Base-by-base conservation (phyloP, 192 early-diverging fungal genomes). In the Backusella luteola region DNA sequence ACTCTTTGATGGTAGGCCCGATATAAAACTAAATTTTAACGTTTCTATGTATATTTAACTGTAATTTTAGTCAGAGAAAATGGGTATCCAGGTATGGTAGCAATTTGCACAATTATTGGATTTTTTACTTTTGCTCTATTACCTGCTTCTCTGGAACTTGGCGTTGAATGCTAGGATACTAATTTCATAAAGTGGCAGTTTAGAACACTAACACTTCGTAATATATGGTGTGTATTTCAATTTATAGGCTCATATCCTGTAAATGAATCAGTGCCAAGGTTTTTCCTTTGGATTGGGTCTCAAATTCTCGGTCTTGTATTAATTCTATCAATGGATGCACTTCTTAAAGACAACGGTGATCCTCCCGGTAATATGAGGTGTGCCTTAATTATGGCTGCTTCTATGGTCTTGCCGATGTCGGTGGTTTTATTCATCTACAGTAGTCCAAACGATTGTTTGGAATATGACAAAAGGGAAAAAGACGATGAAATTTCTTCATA, bases 261-360 rank as follows among this genome's bases (percentile, higher is more conserved):
- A 35, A 52, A 74, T 7, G 77, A 82, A 73, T 46, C 81, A 9
- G 66, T 73, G 35, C 76, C 76, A 15, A 78, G 76, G n/a, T 82
- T 71, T 21, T 70, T 73, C 0, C 52, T 82, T 34, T 82, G 77
- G 81, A 53, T 74, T 32, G 67, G 38, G 4, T 71, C 77, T 19
- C 76, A 82, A 63, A 41, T 82, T 23, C 63, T 82, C 63, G 73
- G 69, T 12, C 44, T 29, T 26, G 56, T 78, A 1, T 82, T 77
- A 15, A 39, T 82, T 32, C 17, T 71, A 29, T 42, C 41, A n/a
- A 75, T 76, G 53, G 52, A 78, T 29, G 76, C 66, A 3, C 23
- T 82, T 36, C 34, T 73, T 14, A 71, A 78, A 3, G 34, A 71
- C 29, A 32, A 74, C 23, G 77, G 77, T 23, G 9, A 70, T 35